Percentiles rank a stretch among this genome's conserved stretches.
phyloP scores from a whole-genome alignment of 2,329 filamentous ascomycete genomes.

The Basipetospora chlamydospora region DNA sequence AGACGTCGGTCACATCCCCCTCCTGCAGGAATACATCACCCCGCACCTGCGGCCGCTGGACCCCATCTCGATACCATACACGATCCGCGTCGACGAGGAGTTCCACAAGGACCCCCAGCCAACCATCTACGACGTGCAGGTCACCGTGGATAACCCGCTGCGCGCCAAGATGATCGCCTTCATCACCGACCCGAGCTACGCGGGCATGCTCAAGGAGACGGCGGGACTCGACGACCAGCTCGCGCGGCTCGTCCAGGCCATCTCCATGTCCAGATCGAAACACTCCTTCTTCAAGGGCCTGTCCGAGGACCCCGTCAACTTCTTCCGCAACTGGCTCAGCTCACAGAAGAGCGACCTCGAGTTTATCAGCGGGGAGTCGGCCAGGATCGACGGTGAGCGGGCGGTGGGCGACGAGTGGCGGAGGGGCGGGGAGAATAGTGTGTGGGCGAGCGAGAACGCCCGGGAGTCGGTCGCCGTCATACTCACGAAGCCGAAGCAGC shows the following conservation, averaged over 20 bases:
- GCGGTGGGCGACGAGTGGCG: constrained; percentile 54
- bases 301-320: constrained; percentile 66
- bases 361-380: constrained; percentile 70
- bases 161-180: constrained; percentile 50
- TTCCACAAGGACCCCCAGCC: constrained; percentile 62
- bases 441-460: constrained; percentile 44
- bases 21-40: constrained; percentile 66
- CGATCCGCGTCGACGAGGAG: constrained; percentile 78
- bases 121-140: constrained; percentile 81
- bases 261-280: constrained; percentile 75
- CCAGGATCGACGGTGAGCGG: constrained; percentile 41
- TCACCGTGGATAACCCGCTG: constrained; percentile 72
- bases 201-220: constrained; percentile 61
- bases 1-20: constrained; percentile 72
- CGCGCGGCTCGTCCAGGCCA: constrained; percentile 66
- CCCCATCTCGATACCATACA: constrained; percentile 76
- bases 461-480: constrained; percentile 49
- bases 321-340: constrained; percentile 76
- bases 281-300: constrained; percentile 74
- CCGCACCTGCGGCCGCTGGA: constrained; percentile 66
- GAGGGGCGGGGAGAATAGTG: constrained; percentile 36
- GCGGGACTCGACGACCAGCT: constrained; percentile 70
- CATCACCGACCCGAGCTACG: constrained; percentile 55
- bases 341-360: constrained; percentile 86
- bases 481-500: constrained; percentile 29